These are phyloP conservation scores for Stachybotrys elegans DNA, from an alignment of 2,329 filamentous ascomycete species.

Conservation along the genomic window DNA sequence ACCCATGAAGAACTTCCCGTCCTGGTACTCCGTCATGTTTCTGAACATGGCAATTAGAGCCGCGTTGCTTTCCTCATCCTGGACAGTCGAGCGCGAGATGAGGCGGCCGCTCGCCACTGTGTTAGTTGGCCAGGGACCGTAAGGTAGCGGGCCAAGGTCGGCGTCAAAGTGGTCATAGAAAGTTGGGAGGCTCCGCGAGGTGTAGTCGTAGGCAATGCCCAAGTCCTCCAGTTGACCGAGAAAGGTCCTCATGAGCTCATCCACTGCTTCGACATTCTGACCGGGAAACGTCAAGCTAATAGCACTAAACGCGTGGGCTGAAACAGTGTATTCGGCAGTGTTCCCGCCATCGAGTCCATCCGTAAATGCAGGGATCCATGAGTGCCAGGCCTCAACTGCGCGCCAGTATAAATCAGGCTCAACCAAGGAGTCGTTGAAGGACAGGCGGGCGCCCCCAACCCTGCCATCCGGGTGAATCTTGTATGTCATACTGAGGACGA, in stretches of 20 bases:
- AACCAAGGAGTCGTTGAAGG: not conserved
- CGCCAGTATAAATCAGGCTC: not conserved
- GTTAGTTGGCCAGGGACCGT: not conserved
- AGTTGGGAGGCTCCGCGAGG: not conserved
- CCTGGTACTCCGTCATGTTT: not conserved
- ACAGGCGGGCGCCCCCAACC: not conserved
- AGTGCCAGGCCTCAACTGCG: not conserved
- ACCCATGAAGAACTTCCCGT: not conserved
- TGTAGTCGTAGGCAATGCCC: not conserved
- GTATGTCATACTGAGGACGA: slow-evolving; percentile 47
- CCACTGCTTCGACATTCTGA: not conserved
- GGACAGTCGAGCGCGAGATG: not conserved
- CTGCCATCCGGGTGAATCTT: slow-evolving; percentile 30
- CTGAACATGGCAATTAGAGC: not conserved
- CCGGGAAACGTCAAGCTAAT: not conserved
- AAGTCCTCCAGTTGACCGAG: not conserved
- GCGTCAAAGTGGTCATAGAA: not conserved
- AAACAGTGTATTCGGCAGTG: not conserved
- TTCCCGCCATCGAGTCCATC: not conserved
- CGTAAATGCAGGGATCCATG: not conserved
- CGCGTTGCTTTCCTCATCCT: not conserved
- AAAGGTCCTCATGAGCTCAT: not conserved
- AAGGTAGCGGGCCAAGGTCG: not conserved
- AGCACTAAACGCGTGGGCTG: not conserved
- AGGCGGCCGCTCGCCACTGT: not conserved